These are phyloP conservation scores for Aspergillus pseudoterreus DNA, from an alignment of 2,329 filamentous ascomycete species.

Conservation along the genomic window DNA sequence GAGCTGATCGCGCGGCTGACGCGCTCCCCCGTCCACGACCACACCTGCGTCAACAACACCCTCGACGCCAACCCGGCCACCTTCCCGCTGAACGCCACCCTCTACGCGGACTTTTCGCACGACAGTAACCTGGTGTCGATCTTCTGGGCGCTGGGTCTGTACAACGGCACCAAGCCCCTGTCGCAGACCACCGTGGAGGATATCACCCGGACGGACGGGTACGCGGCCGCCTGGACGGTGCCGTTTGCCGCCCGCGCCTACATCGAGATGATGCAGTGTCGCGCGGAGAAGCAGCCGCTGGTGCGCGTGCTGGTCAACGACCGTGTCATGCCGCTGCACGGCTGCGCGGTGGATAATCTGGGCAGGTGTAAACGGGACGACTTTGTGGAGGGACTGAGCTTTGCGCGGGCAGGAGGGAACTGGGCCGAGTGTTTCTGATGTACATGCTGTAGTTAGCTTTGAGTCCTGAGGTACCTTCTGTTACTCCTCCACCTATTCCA, in stretches of 20 bases:
- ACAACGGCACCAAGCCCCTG: constrained; percentile 60
- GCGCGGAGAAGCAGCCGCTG: constrained; percentile 54
- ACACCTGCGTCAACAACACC: constrained; percentile 73
- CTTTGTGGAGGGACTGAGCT: constrained; percentile 72
- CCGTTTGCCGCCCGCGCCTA: constrained; percentile 80
- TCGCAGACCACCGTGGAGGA: constrained; percentile 48
- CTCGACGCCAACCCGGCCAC: constrained; percentile 64
- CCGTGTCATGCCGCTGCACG: constrained; percentile 67
- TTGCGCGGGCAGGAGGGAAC: constrained; percentile 66
- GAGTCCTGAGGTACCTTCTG: no score
- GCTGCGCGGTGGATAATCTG: constrained; percentile 65
- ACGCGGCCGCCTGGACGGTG: constrained; percentile 72
- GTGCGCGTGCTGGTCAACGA: constrained; percentile 83
- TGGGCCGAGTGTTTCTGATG: constrained; percentile 63
- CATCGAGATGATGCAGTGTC: constrained; percentile 80
- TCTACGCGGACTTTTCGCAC: constrained; percentile 90
- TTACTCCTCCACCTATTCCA: no score
- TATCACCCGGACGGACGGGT: constrained; percentile 59
- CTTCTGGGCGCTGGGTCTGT: constrained; percentile 73
- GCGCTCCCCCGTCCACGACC: constrained; percentile 62
- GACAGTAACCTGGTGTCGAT: constrained; percentile 82
- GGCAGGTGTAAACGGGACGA: constrained; percentile 67
- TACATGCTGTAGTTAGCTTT: no score
- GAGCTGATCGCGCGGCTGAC: constrained; percentile 83
- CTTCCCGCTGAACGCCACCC: constrained; percentile 65